Evolutionary conservation across 257 asterid genomes (phyloP).

Genomic region (Datura wrightii): DNA sequence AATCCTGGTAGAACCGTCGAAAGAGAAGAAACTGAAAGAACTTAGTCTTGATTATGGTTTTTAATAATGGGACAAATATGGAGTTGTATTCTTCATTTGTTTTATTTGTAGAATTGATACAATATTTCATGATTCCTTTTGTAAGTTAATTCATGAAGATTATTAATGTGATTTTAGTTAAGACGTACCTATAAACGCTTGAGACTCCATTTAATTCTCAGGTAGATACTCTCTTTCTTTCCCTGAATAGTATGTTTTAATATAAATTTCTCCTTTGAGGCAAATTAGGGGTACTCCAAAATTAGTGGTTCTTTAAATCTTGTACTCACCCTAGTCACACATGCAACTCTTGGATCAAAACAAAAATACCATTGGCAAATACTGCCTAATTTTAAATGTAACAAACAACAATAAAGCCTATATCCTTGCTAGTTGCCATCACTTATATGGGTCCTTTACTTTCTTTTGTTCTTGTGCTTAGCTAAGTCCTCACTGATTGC

Average conservation of each 20-base stretch:
- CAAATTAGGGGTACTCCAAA: background rate
- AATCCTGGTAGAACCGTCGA: constrained; percentile 11
- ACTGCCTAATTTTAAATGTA: constrained; percentile 5
- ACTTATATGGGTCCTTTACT: background rate
- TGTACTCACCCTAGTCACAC: background rate
- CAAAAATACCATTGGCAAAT: background rate
- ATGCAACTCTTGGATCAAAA: background rate
- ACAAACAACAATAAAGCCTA: background rate
- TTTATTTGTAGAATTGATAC: background rate
- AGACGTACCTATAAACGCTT: background rate
- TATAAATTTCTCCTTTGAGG: background rate
- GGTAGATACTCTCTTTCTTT: background rate
- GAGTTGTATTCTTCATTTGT: constrained; percentile 4
- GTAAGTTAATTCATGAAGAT: background rate
- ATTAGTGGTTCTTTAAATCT: background rate
- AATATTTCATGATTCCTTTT: background rate
- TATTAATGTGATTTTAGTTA: background rate
- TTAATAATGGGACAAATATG: background rate
- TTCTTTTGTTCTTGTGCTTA: background rate
- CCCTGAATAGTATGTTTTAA: background rate
- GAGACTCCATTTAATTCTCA: background rate
- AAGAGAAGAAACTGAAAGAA: background rate
- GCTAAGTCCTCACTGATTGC: background rate
- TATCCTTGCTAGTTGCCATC: background rate
- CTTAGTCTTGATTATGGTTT: background rate